Evolutionary conservation across 2,329 filamentous ascomycete species (phyloP).

Genomic region (Onygenales sp.): DNA sequence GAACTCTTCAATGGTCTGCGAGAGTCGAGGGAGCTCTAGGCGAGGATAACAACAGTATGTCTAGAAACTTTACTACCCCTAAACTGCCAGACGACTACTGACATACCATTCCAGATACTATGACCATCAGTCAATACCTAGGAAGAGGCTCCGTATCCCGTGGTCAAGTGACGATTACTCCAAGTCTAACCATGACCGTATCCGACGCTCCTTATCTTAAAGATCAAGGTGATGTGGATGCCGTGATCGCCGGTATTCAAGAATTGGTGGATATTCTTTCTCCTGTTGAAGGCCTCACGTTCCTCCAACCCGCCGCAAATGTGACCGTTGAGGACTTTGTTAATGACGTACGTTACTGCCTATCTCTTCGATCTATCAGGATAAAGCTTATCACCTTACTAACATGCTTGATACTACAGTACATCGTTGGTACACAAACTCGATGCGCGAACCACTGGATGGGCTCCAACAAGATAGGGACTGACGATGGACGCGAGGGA

Average conservation of each 20-base stretch:
- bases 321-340: constrained; percentile 49
- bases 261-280: constrained; percentile 47
- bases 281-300: constrained; percentile 46
- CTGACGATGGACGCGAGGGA: constrained; percentile 43
- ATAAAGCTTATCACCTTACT: constrained; percentile 13
- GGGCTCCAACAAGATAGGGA: constrained; percentile 53
- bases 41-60: not conserved
- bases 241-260: constrained; percentile 57
- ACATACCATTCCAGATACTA: constrained; percentile 29
- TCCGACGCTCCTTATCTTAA: constrained; percentile 1
- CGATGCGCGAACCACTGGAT: constrained; percentile 39
- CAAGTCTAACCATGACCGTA: constrained; percentile 3
- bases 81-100: not conserved
- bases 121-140: constrained; percentile 41
- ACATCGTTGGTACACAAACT: constrained; percentile 17
- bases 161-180: not conserved
- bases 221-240: constrained; percentile 16
- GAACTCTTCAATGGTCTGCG: constrained; percentile 7
- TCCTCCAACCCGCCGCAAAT: constrained; percentile 44
- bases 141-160: constrained; percentile 1
- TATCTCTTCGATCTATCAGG: constrained; percentile 3
- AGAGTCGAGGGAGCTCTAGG: constrained; percentile 1
- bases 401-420: constrained; percentile 32
- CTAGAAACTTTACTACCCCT: not conserved
- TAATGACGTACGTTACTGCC: constrained; percentile 22